Evolutionary conservation across 2,329 filamentous ascomycete genomes (phyloP), one percentile per base, ranked within the genome.

Genomic region (Cladophialophora yegresii): DNA sequence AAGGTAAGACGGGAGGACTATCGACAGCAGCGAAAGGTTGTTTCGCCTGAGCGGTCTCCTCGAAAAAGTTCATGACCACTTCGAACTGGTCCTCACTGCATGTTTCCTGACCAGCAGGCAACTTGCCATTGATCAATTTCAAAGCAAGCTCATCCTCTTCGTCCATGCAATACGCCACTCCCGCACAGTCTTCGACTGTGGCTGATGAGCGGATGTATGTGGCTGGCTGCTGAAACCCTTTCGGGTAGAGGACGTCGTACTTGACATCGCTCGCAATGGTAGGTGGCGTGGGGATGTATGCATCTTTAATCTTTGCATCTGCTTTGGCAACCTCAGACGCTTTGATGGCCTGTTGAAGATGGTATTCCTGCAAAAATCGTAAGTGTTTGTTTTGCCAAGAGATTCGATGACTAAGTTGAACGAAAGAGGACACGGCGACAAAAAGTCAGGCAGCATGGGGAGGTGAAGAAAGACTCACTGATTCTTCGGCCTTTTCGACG

Each of bases 151-250:
- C 90, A 79, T 99, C 95, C 73, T 96, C 92, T 70, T 89, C 88
- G 30, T 88, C 93, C 90, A 98, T 93, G 79, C 96, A 92, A 87
- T 99, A 99, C 72, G 89, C 86, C 75, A 89, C 90, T 73, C 91
- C 90, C 74, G 92, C 89, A 73, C 90, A 96, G 78, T 99, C 95
- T 79, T 99, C 95, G 67, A 99, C 93, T 2, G 95, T 99, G 71
- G 96, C 93, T 69, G 95, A 98, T 80, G 96, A 98, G 70, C 93
- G 92, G 76, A 99, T 96, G 79, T 98, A 98, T 67, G 93, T 95
- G 67, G 89, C 87, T 58, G 95, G 92, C 77, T 96, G 89, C 73
- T 88, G 85, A 79, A 93, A 97, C 63, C 83, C 81, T 69, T 85
- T 87, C 56, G 89, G 86, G 76, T 98, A 98, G 72, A 97, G 85